Evolutionary conservation across 257 asterid species (phyloP).

Genomic region (Datura wrightii): DNA sequence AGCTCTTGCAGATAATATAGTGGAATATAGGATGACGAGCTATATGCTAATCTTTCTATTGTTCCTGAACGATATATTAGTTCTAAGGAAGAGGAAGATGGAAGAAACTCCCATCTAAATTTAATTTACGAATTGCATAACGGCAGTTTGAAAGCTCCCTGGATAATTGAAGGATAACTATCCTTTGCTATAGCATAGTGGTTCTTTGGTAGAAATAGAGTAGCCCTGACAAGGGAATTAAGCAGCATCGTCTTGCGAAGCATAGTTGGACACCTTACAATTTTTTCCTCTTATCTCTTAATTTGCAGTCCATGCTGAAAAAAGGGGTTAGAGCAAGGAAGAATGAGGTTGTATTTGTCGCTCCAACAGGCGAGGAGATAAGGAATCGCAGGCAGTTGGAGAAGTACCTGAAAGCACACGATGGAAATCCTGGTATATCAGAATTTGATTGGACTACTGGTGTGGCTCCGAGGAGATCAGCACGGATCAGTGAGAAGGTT

Average conservation of each 20-base stretch:
- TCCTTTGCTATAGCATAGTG: no score
- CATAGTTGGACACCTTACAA: not conserved
- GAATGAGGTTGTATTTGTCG: slow-evolving; percentile 72
- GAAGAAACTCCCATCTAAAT: no score
- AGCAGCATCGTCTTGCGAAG: no score
- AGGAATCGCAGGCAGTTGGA: slow-evolving; percentile 66
- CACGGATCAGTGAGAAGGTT: slow-evolving; percentile 83
- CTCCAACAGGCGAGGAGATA: slow-evolving; percentile 92
- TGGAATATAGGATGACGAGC: not conserved
- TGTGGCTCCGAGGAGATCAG: slow-evolving; percentile 89
- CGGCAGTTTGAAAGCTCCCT: no score
- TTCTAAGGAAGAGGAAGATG: no score
- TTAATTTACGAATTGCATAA: no score
- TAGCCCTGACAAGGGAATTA: not conserved
- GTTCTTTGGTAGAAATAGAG: no score
- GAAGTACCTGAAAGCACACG: slow-evolving; percentile 70
- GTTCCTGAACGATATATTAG: no score
- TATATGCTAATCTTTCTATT: no score
- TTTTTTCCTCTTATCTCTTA: not conserved
- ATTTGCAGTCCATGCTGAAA: slow-evolving; percentile 63
- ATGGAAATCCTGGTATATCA: slow-evolving; percentile 65
- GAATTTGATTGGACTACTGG: slow-evolving; percentile 96
- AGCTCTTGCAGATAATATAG: no score
- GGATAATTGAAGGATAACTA: no score
- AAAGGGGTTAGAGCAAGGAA: slow-evolving; percentile 65